Evolutionary conservation across 345 rosid genomes (phyloP).

Genomic region (Syzygium grande): DNA sequence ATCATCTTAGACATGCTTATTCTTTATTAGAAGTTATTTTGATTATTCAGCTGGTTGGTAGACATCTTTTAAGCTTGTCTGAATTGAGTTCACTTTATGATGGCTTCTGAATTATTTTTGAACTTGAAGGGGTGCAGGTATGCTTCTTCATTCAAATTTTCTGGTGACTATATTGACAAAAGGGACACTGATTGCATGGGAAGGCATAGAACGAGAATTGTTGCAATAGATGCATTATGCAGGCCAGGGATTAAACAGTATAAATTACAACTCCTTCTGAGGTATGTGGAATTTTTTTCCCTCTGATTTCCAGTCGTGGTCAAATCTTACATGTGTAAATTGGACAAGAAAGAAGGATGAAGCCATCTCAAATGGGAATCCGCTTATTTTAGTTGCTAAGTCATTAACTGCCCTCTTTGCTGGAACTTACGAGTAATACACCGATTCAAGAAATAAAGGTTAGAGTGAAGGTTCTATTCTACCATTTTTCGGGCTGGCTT

Average conservation of each 20-base stretch:
- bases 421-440: not conserved
- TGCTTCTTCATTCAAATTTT: constrained; percentile 85
- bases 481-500: not conserved
- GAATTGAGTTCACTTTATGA: not conserved
- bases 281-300: constrained; percentile 34
- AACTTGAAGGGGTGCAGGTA: constrained; percentile 42
- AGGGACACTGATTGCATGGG: constrained; percentile 42
- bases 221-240: constrained; percentile 84
- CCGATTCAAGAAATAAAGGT: not conserved
- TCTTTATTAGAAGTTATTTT: not conserved
- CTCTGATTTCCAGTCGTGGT: not conserved
- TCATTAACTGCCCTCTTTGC: not conserved
- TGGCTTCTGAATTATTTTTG: constrained; percentile 3
- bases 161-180: constrained; percentile 68
- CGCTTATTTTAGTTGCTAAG: not conserved
- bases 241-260: constrained; percentile 58
- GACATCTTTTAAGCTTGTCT: not conserved
- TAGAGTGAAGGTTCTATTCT: not conserved
- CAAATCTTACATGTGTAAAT: not conserved
- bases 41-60: not conserved
- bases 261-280: constrained; percentile 32
- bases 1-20: not conserved
- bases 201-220: constrained; percentile 57
- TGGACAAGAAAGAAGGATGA: not conserved
- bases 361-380: not conserved